Conservation (phyloP, 805 yeast species). For the Lipomyces orientalis region DNA sequence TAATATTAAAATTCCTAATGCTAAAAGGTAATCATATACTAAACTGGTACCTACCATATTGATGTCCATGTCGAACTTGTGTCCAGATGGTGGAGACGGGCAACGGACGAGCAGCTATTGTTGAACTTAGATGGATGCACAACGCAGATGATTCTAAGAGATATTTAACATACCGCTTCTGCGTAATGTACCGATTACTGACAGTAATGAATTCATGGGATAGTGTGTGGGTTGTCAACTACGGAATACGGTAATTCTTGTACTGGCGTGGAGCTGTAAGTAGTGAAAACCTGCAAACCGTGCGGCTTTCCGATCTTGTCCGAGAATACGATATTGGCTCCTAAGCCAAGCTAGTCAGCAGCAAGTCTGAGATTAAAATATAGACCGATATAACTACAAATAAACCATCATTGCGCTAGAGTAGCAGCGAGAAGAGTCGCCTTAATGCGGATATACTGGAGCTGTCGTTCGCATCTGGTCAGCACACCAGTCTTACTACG, state of each 20-base stretch:
- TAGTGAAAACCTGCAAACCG: too few relatives aligned
- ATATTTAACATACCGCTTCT: constrained; percentile 24
- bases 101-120: neutral
- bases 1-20: neutral
- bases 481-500: neutral
- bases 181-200: constrained; percentile 22
- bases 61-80: constrained; percentile 40
- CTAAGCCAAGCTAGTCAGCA: neutral
- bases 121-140: neutral
- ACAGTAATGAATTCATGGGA: constrained; percentile 21
- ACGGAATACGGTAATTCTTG: neutral
- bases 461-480: neutral
- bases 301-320: too few relatives aligned
- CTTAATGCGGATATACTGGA: constrained; percentile 1
- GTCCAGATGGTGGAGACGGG: neutral
- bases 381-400: neutral
- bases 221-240: neutral
- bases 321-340: too few relatives aligned
- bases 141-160: neutral
- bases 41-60: constrained; percentile 50
- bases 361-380: neutral
- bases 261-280: too few relatives aligned
- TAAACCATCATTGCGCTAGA: neutral
- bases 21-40: neutral
- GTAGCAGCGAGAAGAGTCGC: neutral